Conservation (phyloP, 2,329 filamentous ascomycete genomes). For the Biscogniauxia sp. region DNA sequence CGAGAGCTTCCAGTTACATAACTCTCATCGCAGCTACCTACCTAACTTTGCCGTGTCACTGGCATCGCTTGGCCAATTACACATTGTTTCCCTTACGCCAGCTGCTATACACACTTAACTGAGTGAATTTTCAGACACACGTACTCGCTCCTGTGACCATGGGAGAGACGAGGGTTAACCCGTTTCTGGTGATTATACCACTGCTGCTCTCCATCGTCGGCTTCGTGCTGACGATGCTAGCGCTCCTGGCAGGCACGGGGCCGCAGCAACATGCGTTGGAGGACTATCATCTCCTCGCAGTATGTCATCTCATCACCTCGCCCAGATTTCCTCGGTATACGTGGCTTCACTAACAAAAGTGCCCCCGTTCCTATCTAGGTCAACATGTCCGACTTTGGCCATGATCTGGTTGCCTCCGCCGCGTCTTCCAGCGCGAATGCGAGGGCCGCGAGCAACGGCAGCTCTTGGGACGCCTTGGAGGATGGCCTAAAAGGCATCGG, state of each 20-base stretch:
- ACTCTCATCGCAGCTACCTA: background rate
- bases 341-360: background rate
- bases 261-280: constrained; percentile 35
- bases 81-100: background rate
- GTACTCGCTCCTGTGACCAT: constrained; percentile 7
- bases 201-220: constrained; percentile 34
- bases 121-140: background rate
- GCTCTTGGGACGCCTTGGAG: constrained; percentile 24
- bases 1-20: background rate
- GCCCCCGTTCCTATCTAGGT: constrained; percentile 30
- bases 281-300: constrained; percentile 38
- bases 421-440: constrained; percentile 24
- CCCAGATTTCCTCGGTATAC: background rate
- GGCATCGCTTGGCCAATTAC: background rate
- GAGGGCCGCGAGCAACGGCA: constrained; percentile 19
- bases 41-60: too few species aligned
- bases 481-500: constrained; percentile 24
- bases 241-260: constrained; percentile 38
- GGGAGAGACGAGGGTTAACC: constrained; percentile 14
- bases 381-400: constrained; percentile 41
- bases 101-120: background rate
- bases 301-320: constrained; percentile 20
- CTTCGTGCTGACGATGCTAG: constrained; percentile 37
- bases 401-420: constrained; percentile 34
- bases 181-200: constrained; percentile 28